Base-by-base conservation (phyloP, 192 early-diverging fungal genomes). In the Oehlia diaphana region DNA sequence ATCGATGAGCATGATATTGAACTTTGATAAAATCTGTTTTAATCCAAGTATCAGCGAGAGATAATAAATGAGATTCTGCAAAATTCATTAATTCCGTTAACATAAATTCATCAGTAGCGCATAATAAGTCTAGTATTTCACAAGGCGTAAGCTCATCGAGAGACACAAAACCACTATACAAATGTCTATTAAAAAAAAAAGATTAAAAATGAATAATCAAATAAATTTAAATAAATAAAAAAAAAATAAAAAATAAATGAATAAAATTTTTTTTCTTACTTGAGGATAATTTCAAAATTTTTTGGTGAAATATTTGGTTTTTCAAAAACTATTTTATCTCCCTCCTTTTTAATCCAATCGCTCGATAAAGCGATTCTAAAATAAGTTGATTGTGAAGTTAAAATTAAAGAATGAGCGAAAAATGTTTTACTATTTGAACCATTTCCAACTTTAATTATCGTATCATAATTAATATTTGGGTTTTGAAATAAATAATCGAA, bases 291-390 rank as follows among this genome's bases (percentile, higher is more conserved):
- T 33, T 28, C 28, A 68, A 68, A 68, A 35, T n/a, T 37, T 31
- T 31, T 68, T 8, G 66, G 66, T 0, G 66, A 12, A 31, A 68
- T 28, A 68, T 68, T 68, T 31, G 28, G 26, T 33, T 68, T 31
- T 68, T 68, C 37, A 9, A 68, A 37, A 68, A 68, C 0, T 7
- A 68, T 35, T 37, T 68, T 68, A 35, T 28, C 66, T 9, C 28
- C 28, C 0, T 33, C 28, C 10, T 12, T 68, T 35, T 37, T 31
- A 68, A 37, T 37, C 66, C 66, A 68, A 68, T 12, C n/a, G 33
- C 66, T 68, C 8, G 66, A 68, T 68, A 68, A 68, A 10, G 66
- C 66, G 2, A n/a, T 28, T 33, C 19, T 14, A 68, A 68, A 68
- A n/a, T 68, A 68, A 35, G 66, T 31, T 35, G 66, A 68, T 16